Percentiles rank a stretch among this genome's conserved stretches.
Evolutionary conservation across 805 yeast genomes (phyloP).

Genomic region (Barnettozyma salicaria): DNA sequence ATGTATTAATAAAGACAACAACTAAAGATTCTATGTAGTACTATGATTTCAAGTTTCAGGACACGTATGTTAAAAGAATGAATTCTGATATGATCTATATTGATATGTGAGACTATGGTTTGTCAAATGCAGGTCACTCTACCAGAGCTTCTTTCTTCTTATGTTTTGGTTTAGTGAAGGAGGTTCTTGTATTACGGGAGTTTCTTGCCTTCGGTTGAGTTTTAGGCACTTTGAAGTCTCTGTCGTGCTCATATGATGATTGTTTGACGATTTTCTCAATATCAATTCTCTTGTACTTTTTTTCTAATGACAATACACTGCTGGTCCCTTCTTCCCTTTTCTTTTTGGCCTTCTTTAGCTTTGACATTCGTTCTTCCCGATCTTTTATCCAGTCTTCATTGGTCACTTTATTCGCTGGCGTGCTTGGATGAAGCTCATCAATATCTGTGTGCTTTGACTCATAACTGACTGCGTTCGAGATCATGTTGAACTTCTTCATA

Average conservation of each 20-base stretch:
- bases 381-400: slow-evolving; percentile 13
- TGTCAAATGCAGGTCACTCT: too few species aligned
- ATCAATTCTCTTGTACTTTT: slow-evolving; percentile 1
- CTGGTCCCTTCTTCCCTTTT: not conserved
- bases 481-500: slow-evolving; percentile 10
- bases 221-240: not conserved
- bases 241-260: not conserved
- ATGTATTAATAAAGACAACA: too few species aligned
- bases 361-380: not conserved
- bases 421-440: slow-evolving; percentile 14
- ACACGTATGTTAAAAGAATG: too few species aligned
- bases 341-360: not conserved
- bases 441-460: slow-evolving; percentile 14
- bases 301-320: not conserved
- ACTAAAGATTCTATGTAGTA: too few species aligned
- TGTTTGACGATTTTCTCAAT: not conserved
- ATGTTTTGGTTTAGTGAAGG: too few species aligned
- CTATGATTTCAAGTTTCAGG: too few species aligned
- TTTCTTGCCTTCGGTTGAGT: too few species aligned
- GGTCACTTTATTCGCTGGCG: slow-evolving; percentile 10
- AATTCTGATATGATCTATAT: too few species aligned
- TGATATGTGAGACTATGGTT: too few species aligned
- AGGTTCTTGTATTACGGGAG: too few species aligned
- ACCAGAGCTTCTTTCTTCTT: too few species aligned
- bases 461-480: slow-evolving; percentile 9